These are phyloP conservation scores for Amaranthus tricolor DNA, from an alignment of 179 eudicot species.

Conservation along the genomic window DNA sequence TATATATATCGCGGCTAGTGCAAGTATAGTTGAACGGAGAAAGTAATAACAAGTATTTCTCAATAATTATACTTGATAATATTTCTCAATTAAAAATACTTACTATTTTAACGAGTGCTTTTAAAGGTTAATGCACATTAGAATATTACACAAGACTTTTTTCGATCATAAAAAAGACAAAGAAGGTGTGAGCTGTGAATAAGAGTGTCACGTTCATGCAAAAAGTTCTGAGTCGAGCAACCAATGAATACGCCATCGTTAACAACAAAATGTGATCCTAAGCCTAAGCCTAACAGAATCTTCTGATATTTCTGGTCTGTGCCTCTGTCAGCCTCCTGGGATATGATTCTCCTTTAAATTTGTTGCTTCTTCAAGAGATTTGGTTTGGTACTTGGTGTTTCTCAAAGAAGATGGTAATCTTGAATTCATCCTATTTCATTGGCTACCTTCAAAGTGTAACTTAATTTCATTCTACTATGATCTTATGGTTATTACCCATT, in stretches of 20 bases:
- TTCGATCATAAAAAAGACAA: background rate
- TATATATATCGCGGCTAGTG: too few relatives aligned
- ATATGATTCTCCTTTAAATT: background rate
- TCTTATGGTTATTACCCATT: too few relatives aligned
- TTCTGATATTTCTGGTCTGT: conserved; percentile 7
- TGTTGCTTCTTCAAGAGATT: background rate
- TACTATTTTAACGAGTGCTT: too few relatives aligned
- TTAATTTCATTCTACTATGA: too few relatives aligned
- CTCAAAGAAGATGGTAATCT: background rate
- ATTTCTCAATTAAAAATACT: too few relatives aligned
- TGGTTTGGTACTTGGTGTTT: background rate
- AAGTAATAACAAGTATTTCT: too few relatives aligned
- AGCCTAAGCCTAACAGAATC: conserved; percentile 3
- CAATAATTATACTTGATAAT: too few relatives aligned
- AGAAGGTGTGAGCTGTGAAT: background rate
- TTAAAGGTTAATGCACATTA: too few relatives aligned
- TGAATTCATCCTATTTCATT: background rate
- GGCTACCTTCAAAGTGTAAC: too few relatives aligned
- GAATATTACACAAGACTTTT: too few relatives aligned
- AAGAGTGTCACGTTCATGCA: conserved; percentile 6
- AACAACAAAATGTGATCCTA: conserved; percentile 4
- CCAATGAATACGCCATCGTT: conserved; percentile 10
- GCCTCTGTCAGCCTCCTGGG: background rate
- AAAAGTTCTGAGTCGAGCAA: background rate
- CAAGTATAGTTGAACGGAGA: too few relatives aligned